Percentiles rank a stretch among this genome's conserved stretches.
phyloP scores from a whole-genome alignment of 2,329 filamentous ascomycete species.

The Neonectria sp. region DNA sequence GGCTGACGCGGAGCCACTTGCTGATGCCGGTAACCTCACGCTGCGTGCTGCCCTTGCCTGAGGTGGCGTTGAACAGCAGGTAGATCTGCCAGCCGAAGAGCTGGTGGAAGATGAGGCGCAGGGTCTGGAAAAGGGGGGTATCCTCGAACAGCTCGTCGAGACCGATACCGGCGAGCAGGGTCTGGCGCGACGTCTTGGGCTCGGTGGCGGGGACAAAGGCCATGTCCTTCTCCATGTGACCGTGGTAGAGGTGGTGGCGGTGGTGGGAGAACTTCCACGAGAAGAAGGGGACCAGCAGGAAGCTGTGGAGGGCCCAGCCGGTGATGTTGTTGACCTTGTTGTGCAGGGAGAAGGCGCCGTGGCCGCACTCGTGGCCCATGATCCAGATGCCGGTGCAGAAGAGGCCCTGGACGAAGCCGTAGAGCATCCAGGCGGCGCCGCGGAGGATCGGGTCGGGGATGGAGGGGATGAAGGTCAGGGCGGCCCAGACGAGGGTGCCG shows the following conservation, averaged over 20 bases:
- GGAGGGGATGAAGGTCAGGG: constrained; percentile 67
- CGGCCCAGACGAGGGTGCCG: constrained; percentile 63
- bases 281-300: constrained; percentile 79
- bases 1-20: constrained; percentile 64
- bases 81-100: constrained; percentile 76
- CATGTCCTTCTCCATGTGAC: constrained; percentile 78
- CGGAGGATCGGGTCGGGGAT: constrained; percentile 62
- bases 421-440: constrained; percentile 67
- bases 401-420: constrained; percentile 76
- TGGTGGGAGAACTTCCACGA: constrained; percentile 81
- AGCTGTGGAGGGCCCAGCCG: constrained; percentile 77
- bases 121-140: constrained; percentile 69
- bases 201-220: constrained; percentile 71
- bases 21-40: constrained; percentile 50
- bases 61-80: constrained; percentile 71
- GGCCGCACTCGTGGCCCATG: constrained; percentile 79
- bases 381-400: constrained; percentile 80
- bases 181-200: constrained; percentile 53
- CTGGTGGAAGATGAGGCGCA: constrained; percentile 73
- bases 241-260: constrained; percentile 78
- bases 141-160: constrained; percentile 73
- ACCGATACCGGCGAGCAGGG: constrained; percentile 57
- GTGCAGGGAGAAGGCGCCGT: constrained; percentile 76
- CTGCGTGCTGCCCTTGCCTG: constrained; percentile 65
- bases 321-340: constrained; percentile 71